Percentiles rank a stretch among this genome's conserved stretches.
Conservation (phyloP, 2,329 filamentous ascomycete species). For the Fusarium pseudograminearum region DNA sequence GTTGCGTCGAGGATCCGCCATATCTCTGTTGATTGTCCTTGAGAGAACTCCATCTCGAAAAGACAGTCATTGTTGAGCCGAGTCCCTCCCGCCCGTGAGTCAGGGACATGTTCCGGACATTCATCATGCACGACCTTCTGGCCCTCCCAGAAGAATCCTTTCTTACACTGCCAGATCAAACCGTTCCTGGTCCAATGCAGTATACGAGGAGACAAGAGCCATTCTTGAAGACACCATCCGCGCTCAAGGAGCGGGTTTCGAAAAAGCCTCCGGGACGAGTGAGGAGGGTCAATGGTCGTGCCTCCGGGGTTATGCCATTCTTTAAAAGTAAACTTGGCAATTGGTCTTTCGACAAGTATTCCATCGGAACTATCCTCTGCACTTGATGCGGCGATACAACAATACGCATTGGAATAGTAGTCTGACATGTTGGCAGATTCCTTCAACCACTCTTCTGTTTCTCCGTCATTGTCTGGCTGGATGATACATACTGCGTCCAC, state of each 20-base stretch:
- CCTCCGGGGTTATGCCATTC: neutral
- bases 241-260: neutral
- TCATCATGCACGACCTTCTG: accelerated
- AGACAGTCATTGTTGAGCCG: too few relatives aligned
- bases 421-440: neutral
- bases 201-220: neutral
- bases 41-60: neutral
- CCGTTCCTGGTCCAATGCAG: neutral
- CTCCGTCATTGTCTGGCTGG: neutral
- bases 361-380: neutral
- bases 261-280: accelerated
- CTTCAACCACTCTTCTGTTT: neutral
- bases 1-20: neutral
- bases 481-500: neutral
- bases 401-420: neutral
- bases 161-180: neutral
- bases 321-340: neutral
- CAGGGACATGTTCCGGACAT: accelerated
- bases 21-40: accelerated
- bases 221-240: neutral
- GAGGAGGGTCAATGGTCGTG: neutral
- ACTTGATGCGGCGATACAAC: neutral
- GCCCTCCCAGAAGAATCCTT: neutral
- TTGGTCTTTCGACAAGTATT: neutral
- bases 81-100: too few relatives aligned